Evolutionary conservation across 768 basidiomycete species (phyloP), one percentile per base, ranked within the genome.

Genomic region (Serendipita sp.): DNA sequence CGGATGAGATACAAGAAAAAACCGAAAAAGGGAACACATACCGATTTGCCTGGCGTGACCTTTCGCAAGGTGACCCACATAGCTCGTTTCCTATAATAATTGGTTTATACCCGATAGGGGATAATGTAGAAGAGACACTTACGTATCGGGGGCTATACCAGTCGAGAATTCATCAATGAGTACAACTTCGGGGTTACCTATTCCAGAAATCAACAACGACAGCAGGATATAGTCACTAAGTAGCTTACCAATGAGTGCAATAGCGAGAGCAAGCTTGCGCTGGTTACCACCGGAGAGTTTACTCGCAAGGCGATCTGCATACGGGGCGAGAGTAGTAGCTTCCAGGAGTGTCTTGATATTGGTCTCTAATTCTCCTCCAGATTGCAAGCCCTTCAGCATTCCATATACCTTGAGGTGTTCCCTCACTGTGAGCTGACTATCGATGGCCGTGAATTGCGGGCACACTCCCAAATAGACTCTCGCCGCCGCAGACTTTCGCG

Each of bases 81-180:
- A 35, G 89, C 86, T 41, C 89, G 77, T 73, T 89, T 90, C 10
- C 56, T 60, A n/a, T 15, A 60, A 60, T 15, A 8, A 60, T 60
- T 16, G 16, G 56, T 28, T 37, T 32, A 24, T 10, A 28, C 30
- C 53, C 16, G 56, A n/a, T 3, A 60, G 3, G 15, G 28, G 24
- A 30, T 28, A 10, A 37, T 18, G 38, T 5, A 13, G 38, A 13
- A 41, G 38, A 13, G 38, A 60, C 4, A 30, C 56, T 3, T 35
- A 60, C 78, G 85, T 89, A 72, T 84, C 88, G 4, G 88, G 85
- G 70, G 89, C 89, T 56, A 90, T 83, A 3, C 89, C 89, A 2
- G 87, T 88, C 3, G 86, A 88, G 72, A 88, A 90, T 70, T 90
- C 88, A 67, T 91, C 89, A 53, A 91, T 89, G 24, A 90, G 78